These are phyloP conservation scores for Carex scoparia DNA, from an alignment of 176 grass and related monocot species.

Conservation along the genomic window DNA sequence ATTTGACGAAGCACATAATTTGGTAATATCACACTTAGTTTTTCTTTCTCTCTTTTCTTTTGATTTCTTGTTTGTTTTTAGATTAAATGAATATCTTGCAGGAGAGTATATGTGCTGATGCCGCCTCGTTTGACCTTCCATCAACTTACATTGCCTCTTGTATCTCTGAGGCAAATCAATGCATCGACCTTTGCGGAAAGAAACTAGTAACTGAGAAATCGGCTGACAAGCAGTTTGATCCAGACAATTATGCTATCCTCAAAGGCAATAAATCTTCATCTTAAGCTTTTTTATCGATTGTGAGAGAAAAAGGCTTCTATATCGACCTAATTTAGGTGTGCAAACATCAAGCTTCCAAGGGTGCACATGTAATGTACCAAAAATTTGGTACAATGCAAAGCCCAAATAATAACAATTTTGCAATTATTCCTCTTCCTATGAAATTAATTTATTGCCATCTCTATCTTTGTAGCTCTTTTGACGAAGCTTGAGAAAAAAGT, in stretches of 20 bases:
- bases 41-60: slow-evolving; percentile 2
- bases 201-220: slow-evolving; percentile 63
- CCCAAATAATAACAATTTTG: not conserved
- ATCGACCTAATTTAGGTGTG: not conserved
- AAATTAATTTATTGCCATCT: slow-evolving; percentile 2
- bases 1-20: slow-evolving; percentile 96
- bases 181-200: slow-evolving; percentile 62
- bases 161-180: slow-evolving; percentile 84
- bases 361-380: not conserved
- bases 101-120: slow-evolving; percentile 97
- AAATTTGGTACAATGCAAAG: slow-evolving; percentile 2
- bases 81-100: slow-evolving; percentile 24
- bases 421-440: slow-evolving; percentile 7
- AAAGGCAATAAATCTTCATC: slow-evolving; percentile 42
- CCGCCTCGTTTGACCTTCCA: slow-evolving; percentile 89
- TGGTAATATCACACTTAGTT: slow-evolving; percentile 41
- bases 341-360: not conserved
- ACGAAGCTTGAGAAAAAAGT: slow-evolving; percentile 82
- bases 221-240: slow-evolving; percentile 84
- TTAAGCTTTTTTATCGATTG: not conserved
- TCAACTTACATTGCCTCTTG: slow-evolving; percentile 64
- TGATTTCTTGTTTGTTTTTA: slow-evolving; percentile 13
- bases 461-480: slow-evolving; percentile 64
- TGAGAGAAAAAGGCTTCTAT: not conserved
- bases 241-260: slow-evolving; percentile 97